Conservation (phyloP, 352 stramenopile genomes). For the Poterioochromonas sp. region DNA sequence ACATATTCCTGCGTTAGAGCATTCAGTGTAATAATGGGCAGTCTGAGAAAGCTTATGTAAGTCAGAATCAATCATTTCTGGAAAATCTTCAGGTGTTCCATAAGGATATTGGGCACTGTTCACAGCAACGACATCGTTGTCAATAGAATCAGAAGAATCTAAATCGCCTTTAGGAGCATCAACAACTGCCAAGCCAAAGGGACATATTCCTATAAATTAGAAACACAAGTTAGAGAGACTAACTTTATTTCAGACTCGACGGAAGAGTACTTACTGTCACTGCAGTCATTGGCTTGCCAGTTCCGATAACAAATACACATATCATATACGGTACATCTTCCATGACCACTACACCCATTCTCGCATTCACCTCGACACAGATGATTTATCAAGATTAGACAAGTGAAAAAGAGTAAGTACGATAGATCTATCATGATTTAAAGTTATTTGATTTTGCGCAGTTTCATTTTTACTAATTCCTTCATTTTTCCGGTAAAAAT, state of each 20-base stretch:
- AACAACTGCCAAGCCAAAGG: slow-evolving; percentile 69
- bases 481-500: too few relatives aligned
- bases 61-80: slow-evolving; percentile 40
- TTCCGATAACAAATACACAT: slow-evolving; percentile 69
- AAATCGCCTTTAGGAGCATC: slow-evolving; percentile 85
- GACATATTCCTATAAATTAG: slow-evolving; percentile 52
- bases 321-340: slow-evolving; percentile 61
- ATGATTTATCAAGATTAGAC: background rate
- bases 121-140: slow-evolving; percentile 37
- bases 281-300: slow-evolving; percentile 58
- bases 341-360: slow-evolving; percentile 77
- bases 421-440: background rate
- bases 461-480: too few relatives aligned
- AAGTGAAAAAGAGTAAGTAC: background rate
- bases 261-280: slow-evolving; percentile 48
- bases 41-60: slow-evolving; percentile 45
- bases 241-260: slow-evolving; percentile 20
- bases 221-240: slow-evolving; percentile 12
- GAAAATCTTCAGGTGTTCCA: slow-evolving; percentile 44
- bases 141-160: slow-evolving; percentile 47
- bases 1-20: slow-evolving; percentile 81
- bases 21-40: slow-evolving; percentile 82
- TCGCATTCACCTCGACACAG: slow-evolving; percentile 37
- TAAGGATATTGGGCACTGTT: slow-evolving; percentile 46
- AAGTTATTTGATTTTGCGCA: too few relatives aligned